These are phyloP conservation scores for Microthyrium microscopicum DNA, from an alignment of 2,329 filamentous ascomycete genomes.

Conservation along the genomic window DNA sequence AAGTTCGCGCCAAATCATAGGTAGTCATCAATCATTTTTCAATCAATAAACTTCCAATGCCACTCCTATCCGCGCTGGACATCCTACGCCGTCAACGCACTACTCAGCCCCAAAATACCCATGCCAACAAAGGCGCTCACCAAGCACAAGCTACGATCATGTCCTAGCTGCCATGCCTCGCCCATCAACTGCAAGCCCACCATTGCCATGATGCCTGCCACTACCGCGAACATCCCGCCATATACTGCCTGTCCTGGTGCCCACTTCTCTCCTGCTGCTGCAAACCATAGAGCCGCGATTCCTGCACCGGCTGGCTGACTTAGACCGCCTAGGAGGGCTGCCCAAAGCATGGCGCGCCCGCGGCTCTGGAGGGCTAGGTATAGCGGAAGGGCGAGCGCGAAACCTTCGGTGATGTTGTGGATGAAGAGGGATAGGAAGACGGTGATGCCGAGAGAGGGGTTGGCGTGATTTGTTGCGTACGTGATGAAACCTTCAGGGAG, in stretches of 20 bases:
- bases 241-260: conserved; percentile 44
- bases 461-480: conserved; percentile 93
- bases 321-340: conserved; percentile 66
- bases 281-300: conserved; percentile 75
- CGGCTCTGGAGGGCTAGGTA: conserved; percentile 80
- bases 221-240: conserved; percentile 71
- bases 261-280: conserved; percentile 39
- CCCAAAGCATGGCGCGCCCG: conserved; percentile 68
- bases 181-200: conserved; percentile 81
- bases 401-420: conserved; percentile 96
- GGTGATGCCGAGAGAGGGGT: conserved; percentile 69
- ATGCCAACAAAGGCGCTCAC: conserved; percentile 73
- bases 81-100: conserved; percentile 54
- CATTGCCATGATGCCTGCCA: conserved; percentile 88
- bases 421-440: conserved; percentile 94
- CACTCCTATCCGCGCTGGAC: background rate
- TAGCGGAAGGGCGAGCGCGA: conserved; percentile 79
- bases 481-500: conserved; percentile 79
- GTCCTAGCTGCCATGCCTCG: conserved; percentile 69
- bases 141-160: conserved; percentile 61
- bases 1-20: background rate
- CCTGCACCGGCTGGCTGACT: conserved; percentile 77
- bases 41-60: background rate
- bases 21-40: background rate
- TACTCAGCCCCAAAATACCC: conserved; percentile 70